Conservation (phyloP, 768 basidiomycete genomes). For the Lactifluus hygrophoroides region DNA sequence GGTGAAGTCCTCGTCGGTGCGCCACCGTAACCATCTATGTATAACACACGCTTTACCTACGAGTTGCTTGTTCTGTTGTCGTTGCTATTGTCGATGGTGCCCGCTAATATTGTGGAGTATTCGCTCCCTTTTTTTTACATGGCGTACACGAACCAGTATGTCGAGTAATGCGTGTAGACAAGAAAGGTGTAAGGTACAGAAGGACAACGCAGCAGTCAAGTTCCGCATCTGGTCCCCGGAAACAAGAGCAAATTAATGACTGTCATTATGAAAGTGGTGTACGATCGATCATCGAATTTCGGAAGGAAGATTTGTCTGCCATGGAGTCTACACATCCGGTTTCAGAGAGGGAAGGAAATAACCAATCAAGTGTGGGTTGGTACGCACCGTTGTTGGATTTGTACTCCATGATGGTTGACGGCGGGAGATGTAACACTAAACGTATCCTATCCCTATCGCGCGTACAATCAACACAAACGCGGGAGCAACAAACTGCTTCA, state of each 20-base stretch:
- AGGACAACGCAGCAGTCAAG: background rate
- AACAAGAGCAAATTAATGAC: background rate
- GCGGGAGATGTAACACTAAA: constrained; percentile 63
- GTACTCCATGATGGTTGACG: constrained; percentile 84
- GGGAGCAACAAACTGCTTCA: background rate
- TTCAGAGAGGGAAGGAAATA: background rate
- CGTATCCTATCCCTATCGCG: constrained; percentile 67
- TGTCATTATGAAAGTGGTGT: constrained; percentile 27
- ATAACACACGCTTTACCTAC: background rate
- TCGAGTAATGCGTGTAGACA: constrained; percentile 13
- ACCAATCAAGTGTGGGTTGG: background rate
- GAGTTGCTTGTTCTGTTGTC: background rate
- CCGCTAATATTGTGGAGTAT: background rate
- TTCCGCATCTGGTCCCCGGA: background rate
- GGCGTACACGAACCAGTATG: background rate
- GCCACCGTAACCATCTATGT: background rate
- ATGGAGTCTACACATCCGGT: constrained; percentile 54
- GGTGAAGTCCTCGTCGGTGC: constrained; percentile 1
- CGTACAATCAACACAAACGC: background rate
- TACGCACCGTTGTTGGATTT: constrained; percentile 80
- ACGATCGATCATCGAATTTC: constrained; percentile 29
- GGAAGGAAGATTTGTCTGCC: constrained; percentile 82
- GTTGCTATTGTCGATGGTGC: background rate
- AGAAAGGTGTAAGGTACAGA: constrained; percentile 7
- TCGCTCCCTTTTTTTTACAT: constrained; percentile 4